phyloP scores from a whole-genome alignment of 129 eudicot species.

The Deinandra increscens region DNA sequence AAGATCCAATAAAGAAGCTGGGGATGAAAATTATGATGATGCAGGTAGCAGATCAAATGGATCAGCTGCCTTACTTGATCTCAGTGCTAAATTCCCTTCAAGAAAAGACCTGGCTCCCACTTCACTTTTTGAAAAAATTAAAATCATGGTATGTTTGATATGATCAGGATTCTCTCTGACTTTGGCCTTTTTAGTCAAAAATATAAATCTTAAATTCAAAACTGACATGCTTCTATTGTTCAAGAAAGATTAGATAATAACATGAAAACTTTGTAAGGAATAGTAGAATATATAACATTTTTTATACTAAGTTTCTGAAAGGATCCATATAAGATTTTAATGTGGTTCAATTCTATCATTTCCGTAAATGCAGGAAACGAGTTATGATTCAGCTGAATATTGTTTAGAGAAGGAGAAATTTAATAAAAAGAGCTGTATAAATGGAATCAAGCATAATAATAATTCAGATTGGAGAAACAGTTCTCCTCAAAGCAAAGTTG shows the following conservation, averaged over 20 bases:
- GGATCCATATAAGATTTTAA: too few species aligned
- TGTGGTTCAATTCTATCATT: constrained; percentile 20
- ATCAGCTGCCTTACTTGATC: constrained; percentile 38
- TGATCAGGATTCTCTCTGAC: neutral
- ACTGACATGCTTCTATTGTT: neutral
- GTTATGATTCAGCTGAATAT: constrained; percentile 41
- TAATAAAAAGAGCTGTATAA: constrained; percentile 16
- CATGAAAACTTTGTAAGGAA: neutral
- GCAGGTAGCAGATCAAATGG: constrained; percentile 39
- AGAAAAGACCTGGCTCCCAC: constrained; percentile 45
- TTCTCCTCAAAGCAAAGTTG: constrained; percentile 31
- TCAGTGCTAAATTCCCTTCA: constrained; percentile 41
- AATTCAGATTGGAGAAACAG: constrained; percentile 23
- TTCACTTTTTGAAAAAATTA: constrained; percentile 40
- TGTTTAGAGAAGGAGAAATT: constrained; percentile 33
- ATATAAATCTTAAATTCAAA: neutral
- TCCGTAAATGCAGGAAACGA: constrained; percentile 48
- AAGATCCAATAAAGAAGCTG: constrained; percentile 40
- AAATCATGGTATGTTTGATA: constrained; percentile 42
- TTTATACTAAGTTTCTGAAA: too few species aligned
- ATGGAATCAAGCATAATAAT: constrained; percentile 32
- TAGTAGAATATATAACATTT: neutral
- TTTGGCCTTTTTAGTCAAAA: constrained; percentile 18
- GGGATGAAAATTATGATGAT: constrained; percentile 34
- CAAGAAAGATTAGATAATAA: neutral